These are phyloP conservation scores for Ophiostoma populinum DNA, from an alignment of 2,329 filamentous ascomycete species.

Conservation along the genomic window DNA sequence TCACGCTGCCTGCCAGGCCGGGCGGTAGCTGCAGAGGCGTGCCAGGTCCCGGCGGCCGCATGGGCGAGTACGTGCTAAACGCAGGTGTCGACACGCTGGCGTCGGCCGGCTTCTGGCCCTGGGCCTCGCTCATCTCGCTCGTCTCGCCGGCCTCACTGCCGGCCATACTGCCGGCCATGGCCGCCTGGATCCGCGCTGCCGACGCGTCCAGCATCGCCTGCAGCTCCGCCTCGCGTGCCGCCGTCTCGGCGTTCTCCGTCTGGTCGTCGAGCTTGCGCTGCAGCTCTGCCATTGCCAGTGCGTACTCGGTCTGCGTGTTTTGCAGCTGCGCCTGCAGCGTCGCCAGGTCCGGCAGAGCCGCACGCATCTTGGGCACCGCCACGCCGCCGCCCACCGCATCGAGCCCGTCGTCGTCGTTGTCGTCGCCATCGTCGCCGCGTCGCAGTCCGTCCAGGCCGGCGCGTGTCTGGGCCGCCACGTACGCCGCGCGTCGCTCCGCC, in stretches of 20 bases:
- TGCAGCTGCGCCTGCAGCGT: constrained; percentile 49
- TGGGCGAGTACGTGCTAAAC: neutral
- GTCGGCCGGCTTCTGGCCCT: neutral
- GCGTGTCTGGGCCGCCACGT: constrained; percentile 71
- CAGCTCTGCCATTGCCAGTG: constrained; percentile 42
- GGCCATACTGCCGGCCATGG: constrained; percentile 18
- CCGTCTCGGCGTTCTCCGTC: constrained; percentile 51
- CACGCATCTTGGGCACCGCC: constrained; percentile 52
- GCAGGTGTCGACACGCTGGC: constrained; percentile 4
- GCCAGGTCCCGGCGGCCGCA: neutral
- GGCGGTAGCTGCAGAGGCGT: constrained; percentile 15
- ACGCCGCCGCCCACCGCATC: constrained; percentile 1
- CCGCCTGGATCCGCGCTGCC: constrained; percentile 42
- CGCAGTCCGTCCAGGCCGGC: constrained; percentile 66
- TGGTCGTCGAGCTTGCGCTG: constrained; percentile 46
- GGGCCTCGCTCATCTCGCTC: neutral
- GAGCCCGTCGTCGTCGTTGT: constrained; percentile 17
- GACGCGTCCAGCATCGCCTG: constrained; percentile 68
- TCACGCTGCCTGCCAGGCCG: constrained; percentile 14
- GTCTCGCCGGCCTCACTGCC: constrained; percentile 5
- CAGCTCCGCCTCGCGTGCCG: constrained; percentile 57
- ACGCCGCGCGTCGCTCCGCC: constrained; percentile 58
- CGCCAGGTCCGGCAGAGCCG: constrained; percentile 56
- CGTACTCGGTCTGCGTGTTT: constrained; percentile 42
- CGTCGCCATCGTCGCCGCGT: constrained; percentile 21